Percentiles rank a stretch among this genome's conserved stretches.
Evolutionary conservation across 345 rosid genomes (phyloP).

Genomic region (Citrus medica): DNA sequence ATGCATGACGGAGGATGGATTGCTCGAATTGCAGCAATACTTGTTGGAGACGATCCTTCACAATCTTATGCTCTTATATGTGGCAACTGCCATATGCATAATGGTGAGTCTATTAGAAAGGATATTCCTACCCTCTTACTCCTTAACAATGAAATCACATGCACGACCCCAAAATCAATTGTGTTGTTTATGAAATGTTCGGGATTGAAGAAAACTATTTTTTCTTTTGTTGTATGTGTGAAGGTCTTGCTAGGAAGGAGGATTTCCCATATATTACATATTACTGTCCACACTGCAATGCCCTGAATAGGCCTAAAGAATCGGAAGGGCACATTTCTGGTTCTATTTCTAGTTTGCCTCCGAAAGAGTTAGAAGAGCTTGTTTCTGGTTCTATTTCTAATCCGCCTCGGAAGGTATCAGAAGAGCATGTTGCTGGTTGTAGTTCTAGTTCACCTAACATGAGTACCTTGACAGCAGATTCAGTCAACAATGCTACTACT

Average conservation of each 20-base stretch:
- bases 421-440: conserved; percentile 29
- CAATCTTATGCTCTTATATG: conserved; percentile 95
- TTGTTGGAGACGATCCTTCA: conserved; percentile 91
- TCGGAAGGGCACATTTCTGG: conserved; percentile 31
- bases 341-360: conserved; percentile 23
- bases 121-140: not conserved
- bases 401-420: conserved; percentile 42
- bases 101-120: conserved; percentile 58
- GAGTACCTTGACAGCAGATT: conserved; percentile 27
- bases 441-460: conserved; percentile 14
- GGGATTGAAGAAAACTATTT: not conserved
- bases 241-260: conserved; percentile 88
- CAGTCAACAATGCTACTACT: conserved; percentile 7
- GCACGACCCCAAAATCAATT: not conserved
- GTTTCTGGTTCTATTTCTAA: conserved; percentile 20
- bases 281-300: conserved; percentile 88
- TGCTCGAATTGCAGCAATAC: conserved; percentile 86
- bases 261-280: conserved; percentile 72
- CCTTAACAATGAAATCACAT: too few species aligned
- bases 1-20: conserved; percentile 81
- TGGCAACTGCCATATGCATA: conserved; percentile 93
- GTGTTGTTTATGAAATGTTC: not conserved
- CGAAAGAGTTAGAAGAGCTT: conserved; percentile 40
- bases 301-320: conserved; percentile 64
- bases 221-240: not conserved